A percentile compares a stretch with the other conserved stretches of the same genome.
phyloP scores from a whole-genome alignment of 1,139 yeast species.

The Taiozyma sp. region DNA sequence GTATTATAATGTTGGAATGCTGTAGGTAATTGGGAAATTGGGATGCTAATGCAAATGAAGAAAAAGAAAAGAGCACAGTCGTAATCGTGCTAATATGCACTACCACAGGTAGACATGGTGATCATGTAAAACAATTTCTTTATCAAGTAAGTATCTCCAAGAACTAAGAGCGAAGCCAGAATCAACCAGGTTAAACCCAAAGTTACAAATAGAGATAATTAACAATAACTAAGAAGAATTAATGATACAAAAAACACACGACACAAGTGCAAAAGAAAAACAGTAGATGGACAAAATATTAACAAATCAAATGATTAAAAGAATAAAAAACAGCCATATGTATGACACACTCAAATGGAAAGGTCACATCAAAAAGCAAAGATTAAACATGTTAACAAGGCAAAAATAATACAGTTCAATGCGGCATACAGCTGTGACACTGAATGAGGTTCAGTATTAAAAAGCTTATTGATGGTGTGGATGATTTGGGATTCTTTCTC shows the following conservation, averaged over 20 bases:
- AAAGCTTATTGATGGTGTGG: background rate
- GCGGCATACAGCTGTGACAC: background rate
- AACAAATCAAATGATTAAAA: background rate
- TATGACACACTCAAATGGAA: background rate
- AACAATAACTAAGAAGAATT: background rate
- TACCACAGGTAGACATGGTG: background rate
- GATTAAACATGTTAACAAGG: background rate
- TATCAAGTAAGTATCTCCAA: background rate
- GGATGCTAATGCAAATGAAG: background rate
- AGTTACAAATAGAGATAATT: background rate
- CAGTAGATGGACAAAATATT: background rate
- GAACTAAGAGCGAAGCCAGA: background rate
- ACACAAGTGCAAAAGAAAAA: background rate
- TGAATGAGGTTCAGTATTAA: background rate
- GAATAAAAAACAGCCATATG: background rate
- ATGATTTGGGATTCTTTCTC: background rate
- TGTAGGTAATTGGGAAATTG: background rate
- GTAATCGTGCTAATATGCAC: background rate
- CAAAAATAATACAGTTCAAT: background rate
- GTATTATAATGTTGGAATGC: background rate
- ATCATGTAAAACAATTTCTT: background rate
- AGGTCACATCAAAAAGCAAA: background rate
- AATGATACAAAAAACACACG: background rate
- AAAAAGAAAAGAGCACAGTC: background rate
- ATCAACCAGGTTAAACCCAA: background rate